Conservation (phyloP, 208 protist genomes). For the Tritrichomonas musculus region DNA sequence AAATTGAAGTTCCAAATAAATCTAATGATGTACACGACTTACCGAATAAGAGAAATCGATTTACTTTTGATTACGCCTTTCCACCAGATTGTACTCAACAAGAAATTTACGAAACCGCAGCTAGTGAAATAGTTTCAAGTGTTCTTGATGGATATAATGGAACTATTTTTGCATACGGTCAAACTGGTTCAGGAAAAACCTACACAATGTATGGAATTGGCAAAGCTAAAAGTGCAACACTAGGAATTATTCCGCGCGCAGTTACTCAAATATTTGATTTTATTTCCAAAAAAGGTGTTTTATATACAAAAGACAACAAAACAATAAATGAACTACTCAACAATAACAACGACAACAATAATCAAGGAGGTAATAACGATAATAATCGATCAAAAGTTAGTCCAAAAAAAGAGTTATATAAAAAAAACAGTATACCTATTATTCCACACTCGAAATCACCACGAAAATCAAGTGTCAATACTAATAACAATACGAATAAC, state of each 20-base stretch:
- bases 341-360: no score
- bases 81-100: slow-evolving; percentile 39
- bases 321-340: slow-evolving; percentile 16
- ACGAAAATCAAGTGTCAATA: no score
- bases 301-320: slow-evolving; percentile 33
- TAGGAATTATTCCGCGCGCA: slow-evolving; percentile 48
- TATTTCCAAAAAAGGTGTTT: no score
- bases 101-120: slow-evolving; percentile 45
- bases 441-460: no score
- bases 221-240: not conserved
- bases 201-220: slow-evolving; percentile 43
- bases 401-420: no score
- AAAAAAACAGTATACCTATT: no score
- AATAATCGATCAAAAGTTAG: no score
- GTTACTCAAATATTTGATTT: slow-evolving; percentile 48
- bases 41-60: not conserved
- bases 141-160: slow-evolving; percentile 48
- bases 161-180: slow-evolving; percentile 49
- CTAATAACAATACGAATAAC: no score
- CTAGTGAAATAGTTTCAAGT: slow-evolving; percentile 34
- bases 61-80: slow-evolving; percentile 44
- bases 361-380: no score
- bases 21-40: no score
- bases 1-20: not conserved
- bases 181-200: slow-evolving; percentile 52